Evolutionary conservation across 345 rosid species (phyloP).

Genomic region (Eucalyptus decipiens): DNA sequence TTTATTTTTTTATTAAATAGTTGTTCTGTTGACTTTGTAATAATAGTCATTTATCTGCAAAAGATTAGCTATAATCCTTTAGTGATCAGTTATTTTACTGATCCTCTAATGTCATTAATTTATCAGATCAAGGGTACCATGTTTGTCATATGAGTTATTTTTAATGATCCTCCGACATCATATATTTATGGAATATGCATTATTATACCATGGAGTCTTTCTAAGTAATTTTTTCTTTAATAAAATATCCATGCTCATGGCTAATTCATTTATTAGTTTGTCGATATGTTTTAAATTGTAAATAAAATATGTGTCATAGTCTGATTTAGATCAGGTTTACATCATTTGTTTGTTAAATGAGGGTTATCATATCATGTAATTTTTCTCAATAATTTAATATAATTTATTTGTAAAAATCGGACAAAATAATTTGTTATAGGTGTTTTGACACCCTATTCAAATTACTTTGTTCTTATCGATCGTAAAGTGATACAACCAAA

Average conservation of each 20-base stretch:
- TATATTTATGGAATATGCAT: background rate
- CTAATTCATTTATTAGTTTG: background rate
- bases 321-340: background rate
- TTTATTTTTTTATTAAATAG: background rate
- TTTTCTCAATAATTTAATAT: background rate
- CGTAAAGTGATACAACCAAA: background rate
- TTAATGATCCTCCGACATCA: background rate
- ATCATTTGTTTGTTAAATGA: background rate
- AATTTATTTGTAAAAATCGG: background rate
- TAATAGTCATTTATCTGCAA: background rate
- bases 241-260: background rate
- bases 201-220: background rate
- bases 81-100: background rate
- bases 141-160: background rate
- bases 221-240: background rate
- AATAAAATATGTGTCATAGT: background rate
- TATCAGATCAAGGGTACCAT: background rate
- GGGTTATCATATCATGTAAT: background rate
- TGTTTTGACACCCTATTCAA: background rate
- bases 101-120: background rate
- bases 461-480: background rate
- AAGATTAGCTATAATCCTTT: background rate
- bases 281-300: background rate
- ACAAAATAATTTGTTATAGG: background rate
- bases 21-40: background rate